Evolutionary conservation across 371 early-diverging fungal genomes (phyloP), one percentile per base, ranked within the genome.

Genomic region (Mucor velutinosus): DNA sequence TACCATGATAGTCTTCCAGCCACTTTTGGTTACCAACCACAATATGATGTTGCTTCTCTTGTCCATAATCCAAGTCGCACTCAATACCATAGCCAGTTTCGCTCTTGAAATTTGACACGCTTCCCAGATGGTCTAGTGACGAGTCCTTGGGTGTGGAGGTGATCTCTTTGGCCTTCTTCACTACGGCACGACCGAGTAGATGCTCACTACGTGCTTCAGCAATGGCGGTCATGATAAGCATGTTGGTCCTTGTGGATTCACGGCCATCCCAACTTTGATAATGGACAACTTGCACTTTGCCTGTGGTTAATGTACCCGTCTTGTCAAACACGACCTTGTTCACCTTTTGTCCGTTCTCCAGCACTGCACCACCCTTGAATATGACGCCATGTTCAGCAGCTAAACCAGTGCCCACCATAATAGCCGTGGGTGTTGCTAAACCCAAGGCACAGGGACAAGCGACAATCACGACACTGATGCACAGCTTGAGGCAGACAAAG

Each of bases 401-500:
- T 1, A 98, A 90, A 25, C 99, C 98, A 0, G 97, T 97, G 21
- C 98, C 98, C 4, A 97, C 98, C 98, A 98, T 98, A 33, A 98
- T 95, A 0, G 98, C 99, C 0, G 99, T 98, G 19, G 99, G 99
- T 0, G 95, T 96, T 43, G 97, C 93, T 41, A 98, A 83, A 4
- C 99, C 98, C n/a, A 98, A 78, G 5, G 99, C 96, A 80, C 99
- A 98, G 23, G 98, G 99, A 68, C 99, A 98, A 19, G 98, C 97
- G 1, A 98, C 97, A 11, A 97, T 95, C 37, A 97, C 91, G 6
- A 97, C 97, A 17, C 96, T 92, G 47, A 98, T 97, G 37, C 94
- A 93, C 29, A 97, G 80, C 76, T 95, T 90, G 55, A 97, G 78
- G 63, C 94, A 92, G 12, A 95, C 90, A 56, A 92, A 92, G 56